These are phyloP conservation scores for Sugiyamaella smithiae DNA, from an alignment of 805 yeast species.

Conservation along the genomic window DNA sequence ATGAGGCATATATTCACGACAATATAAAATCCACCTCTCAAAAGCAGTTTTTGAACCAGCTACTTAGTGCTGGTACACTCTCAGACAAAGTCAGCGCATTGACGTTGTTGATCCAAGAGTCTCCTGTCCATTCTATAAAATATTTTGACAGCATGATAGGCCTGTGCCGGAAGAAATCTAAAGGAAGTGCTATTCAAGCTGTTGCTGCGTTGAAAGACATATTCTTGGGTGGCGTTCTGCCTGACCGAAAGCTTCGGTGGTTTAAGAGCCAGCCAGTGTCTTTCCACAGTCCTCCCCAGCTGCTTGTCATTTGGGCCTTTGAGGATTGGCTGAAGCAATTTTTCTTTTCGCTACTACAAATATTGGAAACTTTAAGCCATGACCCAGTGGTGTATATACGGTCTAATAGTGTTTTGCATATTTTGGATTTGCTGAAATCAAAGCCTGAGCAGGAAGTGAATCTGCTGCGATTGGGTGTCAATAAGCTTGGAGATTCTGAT, in stretches of 20 bases:
- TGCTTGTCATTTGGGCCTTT: constrained; percentile 72
- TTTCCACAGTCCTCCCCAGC: constrained; percentile 46
- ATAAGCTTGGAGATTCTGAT: constrained; percentile 90
- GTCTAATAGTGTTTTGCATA: constrained; percentile 67
- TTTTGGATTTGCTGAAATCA: constrained; percentile 72
- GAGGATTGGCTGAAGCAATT: constrained; percentile 83
- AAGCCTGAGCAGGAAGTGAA: constrained; percentile 98
- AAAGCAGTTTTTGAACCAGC: constrained; percentile 82
- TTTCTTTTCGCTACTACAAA: constrained; percentile 72
- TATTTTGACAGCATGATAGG: constrained; percentile 74
- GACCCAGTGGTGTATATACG: constrained; percentile 90
- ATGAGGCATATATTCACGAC: constrained; percentile 65
- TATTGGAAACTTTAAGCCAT: constrained; percentile 73
- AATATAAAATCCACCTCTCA: constrained; percentile 75
- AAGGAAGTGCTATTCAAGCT: constrained; percentile 90
- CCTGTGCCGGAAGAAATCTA: constrained; percentile 84
- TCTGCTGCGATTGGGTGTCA: constrained; percentile 80
- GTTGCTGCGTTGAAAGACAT: constrained; percentile 88
- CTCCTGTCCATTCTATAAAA: constrained; percentile 85
- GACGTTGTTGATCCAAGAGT: constrained; percentile 89
- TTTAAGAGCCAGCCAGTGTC: constrained; percentile 73
- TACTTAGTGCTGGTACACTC: constrained; percentile 87
- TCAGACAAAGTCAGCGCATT: constrained; percentile 93
- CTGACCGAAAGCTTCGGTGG: constrained; percentile 71
- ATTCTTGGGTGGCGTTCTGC: constrained; percentile 77